Conservation (phyloP, 257 asterid genomes). For the Hygrophila difformis region DNA sequence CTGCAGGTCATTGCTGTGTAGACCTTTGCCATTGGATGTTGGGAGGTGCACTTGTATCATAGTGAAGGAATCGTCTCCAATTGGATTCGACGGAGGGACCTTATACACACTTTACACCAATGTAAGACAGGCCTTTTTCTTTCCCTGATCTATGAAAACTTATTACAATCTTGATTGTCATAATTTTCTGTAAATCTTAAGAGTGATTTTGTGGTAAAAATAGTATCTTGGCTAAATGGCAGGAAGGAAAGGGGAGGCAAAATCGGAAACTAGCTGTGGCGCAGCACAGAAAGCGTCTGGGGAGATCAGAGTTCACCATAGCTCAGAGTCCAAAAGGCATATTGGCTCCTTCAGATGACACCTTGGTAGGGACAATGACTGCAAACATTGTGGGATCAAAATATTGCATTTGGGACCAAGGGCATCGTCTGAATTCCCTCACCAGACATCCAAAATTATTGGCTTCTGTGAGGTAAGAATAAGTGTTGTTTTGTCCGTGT, state of each 20-base stretch:
- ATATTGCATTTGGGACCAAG: conserved; percentile 82
- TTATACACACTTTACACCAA: conserved; percentile 77
- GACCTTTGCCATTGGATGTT: conserved; percentile 87
- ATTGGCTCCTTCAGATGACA: conserved; percentile 38
- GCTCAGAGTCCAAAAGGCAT: conserved; percentile 57
- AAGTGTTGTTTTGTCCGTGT: too few relatives aligned
- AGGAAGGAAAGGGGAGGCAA: conserved; percentile 95
- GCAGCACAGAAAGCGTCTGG: conserved; percentile 50
- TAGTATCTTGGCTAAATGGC: background rate
- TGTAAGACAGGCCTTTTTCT: conserved; percentile 49
- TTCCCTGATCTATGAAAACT: too few relatives aligned
- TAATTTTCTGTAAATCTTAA: too few relatives aligned
- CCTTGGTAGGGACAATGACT: conserved; percentile 58
- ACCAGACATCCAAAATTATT: conserved; percentile 49
- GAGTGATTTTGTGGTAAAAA: too few relatives aligned
- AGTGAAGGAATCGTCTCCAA: conserved; percentile 64
- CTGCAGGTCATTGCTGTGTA: conserved; percentile 63
- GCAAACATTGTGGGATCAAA: conserved; percentile 77
- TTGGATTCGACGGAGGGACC: conserved; percentile 49
- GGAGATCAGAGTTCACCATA: conserved; percentile 71
- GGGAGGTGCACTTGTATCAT: conserved; percentile 88
- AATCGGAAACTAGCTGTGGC: conserved; percentile 88
- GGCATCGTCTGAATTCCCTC: conserved; percentile 22
- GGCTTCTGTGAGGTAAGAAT: conserved; percentile 68
- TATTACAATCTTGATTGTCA: too few relatives aligned